These are phyloP conservation scores for Pyricularia sp. DNA, from an alignment of 2,329 filamentous ascomycete species.

Conservation along the genomic window DNA sequence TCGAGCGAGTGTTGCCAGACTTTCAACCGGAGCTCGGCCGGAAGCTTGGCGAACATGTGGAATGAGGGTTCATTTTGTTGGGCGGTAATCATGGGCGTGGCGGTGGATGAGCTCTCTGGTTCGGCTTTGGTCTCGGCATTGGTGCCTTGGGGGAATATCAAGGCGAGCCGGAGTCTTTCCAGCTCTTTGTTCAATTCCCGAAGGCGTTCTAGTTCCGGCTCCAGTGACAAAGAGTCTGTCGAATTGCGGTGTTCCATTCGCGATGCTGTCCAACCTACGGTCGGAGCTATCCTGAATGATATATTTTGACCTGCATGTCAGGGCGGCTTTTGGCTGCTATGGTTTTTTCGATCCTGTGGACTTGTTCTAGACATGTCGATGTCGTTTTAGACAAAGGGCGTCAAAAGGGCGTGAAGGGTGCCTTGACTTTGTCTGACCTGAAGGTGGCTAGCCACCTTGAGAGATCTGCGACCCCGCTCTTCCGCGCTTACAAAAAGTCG, in stretches of 20 bases:
- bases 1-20: constrained; percentile 21
- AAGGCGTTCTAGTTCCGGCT: background rate
- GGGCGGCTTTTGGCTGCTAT: background rate
- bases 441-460: background rate
- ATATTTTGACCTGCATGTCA: background rate
- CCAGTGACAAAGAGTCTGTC: background rate
- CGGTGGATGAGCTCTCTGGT: background rate
- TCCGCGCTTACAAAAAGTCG: background rate
- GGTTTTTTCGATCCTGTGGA: background rate
- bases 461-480: background rate
- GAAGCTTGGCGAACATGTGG: constrained; percentile 16
- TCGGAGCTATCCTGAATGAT: background rate
- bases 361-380: background rate
- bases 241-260: background rate
- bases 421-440: background rate
- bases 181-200: background rate
- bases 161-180: background rate
- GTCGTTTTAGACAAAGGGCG: background rate
- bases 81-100: background rate
- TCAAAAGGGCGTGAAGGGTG: background rate
- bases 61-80: constrained; percentile 9
- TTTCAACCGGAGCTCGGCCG: constrained; percentile 21
- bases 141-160: background rate
- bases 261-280: background rate
- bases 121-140: background rate